phyloP scores from a whole-genome alignment of 2,329 filamentous ascomycete species.

The Drechslerella coelobrocha region DNA sequence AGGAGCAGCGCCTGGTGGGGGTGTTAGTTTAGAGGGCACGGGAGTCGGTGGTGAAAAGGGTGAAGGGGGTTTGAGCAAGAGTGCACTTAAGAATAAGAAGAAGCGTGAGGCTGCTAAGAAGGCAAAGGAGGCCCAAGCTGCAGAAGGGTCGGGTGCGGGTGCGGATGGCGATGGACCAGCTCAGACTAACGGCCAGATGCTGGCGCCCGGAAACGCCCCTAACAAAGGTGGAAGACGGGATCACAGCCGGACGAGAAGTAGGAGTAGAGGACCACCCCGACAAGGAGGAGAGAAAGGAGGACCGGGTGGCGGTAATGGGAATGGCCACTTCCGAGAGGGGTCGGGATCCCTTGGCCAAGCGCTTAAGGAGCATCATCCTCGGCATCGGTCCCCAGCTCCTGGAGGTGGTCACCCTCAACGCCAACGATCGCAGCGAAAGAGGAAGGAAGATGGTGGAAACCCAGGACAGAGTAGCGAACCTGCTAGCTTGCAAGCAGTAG shows the following conservation, averaged over 20 bases:
- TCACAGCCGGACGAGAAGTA: slow-evolving; percentile 65
- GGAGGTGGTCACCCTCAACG: slow-evolving; percentile 51
- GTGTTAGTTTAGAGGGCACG: slow-evolving; percentile 70
- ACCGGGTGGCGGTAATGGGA: slow-evolving; percentile 57
- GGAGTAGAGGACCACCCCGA: slow-evolving; percentile 58
- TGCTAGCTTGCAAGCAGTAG: slow-evolving; percentile 55
- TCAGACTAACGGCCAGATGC: slow-evolving; percentile 56
- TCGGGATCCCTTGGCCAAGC: slow-evolving; percentile 42
- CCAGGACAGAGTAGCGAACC: slow-evolving; percentile 46
- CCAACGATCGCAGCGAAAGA: slow-evolving; percentile 55
- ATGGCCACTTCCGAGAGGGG: slow-evolving; percentile 36
- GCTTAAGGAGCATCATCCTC: slow-evolving; percentile 44
- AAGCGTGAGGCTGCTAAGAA: slow-evolving; percentile 91
- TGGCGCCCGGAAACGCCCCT: slow-evolving; percentile 60
- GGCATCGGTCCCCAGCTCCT: slow-evolving; percentile 44
- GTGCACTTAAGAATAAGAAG: slow-evolving; percentile 96
- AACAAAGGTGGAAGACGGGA: slow-evolving; percentile 61
- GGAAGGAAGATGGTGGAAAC: slow-evolving; percentile 48
- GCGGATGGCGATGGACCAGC: slow-evolving; percentile 60
- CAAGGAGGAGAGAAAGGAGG: slow-evolving; percentile 4
- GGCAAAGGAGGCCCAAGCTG: slow-evolving; percentile 74
- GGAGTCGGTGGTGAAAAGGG: slow-evolving; percentile 64
- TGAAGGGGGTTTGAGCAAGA: slow-evolving; percentile 76
- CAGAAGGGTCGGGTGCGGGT: slow-evolving; percentile 62
- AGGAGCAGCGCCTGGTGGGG: slow-evolving; percentile 72